These are phyloP conservation scores for Carex scoparia DNA, from an alignment of 176 grass and related monocot species.

Conservation along the genomic window DNA sequence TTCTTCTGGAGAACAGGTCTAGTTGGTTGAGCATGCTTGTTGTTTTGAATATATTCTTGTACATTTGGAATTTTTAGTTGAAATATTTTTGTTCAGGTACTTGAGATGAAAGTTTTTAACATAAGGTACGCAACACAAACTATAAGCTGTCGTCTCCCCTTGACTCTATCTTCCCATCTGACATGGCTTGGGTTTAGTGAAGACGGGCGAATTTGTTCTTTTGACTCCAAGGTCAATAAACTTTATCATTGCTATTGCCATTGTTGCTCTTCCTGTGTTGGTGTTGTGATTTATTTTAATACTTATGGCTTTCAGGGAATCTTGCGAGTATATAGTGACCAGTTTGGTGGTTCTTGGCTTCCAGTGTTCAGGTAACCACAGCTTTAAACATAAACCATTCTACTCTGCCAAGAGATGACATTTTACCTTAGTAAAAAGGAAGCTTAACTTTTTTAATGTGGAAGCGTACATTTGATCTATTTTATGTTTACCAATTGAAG, in stretches of 20 bases:
- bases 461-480: not conserved
- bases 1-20: constrained; percentile 88
- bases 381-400: not conserved
- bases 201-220: constrained; percentile 76
- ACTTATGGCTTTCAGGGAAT: constrained; percentile 48
- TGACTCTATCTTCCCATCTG: constrained; percentile 63
- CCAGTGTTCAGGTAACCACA: constrained; percentile 81
- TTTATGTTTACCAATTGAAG: not conserved
- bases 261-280: not conserved
- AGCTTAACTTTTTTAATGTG: not conserved
- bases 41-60: not conserved
- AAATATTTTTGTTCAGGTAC: constrained; percentile 39
- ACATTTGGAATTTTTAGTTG: not conserved
- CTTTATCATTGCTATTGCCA: not conserved
- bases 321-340: constrained; percentile 65
- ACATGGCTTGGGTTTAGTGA: constrained; percentile 98
- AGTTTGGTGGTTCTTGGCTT: constrained; percentile 78
- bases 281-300: constrained; percentile 1
- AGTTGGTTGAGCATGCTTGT: not conserved
- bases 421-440: not conserved
- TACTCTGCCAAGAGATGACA: not conserved
- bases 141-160: constrained; percentile 40
- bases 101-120: constrained; percentile 76
- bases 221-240: constrained; percentile 69
- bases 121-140: constrained; percentile 43